phyloP scores from a whole-genome alignment of 163 green algal species.

The Chloromonas sp. region DNA sequence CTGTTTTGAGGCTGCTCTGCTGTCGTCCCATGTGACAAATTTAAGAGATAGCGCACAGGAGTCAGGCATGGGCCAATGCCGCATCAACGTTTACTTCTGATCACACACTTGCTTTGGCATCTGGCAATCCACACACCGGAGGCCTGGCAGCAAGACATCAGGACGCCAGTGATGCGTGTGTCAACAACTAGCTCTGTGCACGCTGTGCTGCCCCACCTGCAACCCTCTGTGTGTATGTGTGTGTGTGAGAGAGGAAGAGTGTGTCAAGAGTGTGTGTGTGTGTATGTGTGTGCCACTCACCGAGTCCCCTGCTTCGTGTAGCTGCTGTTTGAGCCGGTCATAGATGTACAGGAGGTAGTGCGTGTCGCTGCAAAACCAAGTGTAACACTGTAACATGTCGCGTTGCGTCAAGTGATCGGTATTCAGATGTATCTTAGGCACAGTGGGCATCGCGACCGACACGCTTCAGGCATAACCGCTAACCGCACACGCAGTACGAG shows the following conservation, averaged over 20 bases:
- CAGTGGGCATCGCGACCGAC: constrained; percentile 68
- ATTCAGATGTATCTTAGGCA: constrained; percentile 22
- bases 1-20: background rate
- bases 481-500: too few species aligned
- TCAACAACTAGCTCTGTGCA: too few species aligned
- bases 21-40: background rate
- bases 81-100: too few species aligned
- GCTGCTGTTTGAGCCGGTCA: constrained; percentile 62
- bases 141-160: too few species aligned
- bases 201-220: too few species aligned
- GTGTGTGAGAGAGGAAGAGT: too few species aligned
- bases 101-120: too few species aligned
- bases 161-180: too few species aligned
- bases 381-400: background rate
- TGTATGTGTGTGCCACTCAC: too few species aligned
- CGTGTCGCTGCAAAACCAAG: constrained; percentile 33
- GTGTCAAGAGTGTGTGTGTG: too few species aligned
- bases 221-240: too few species aligned
- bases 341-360: constrained; percentile 91
- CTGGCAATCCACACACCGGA: too few species aligned
- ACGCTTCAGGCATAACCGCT: constrained; percentile 84
- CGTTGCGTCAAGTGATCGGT: background rate
- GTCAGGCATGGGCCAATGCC: background rate
- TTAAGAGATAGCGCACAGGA: background rate
- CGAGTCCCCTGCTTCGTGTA: constrained; percentile 3